Evolutionary conservation across 306 rosid species (phyloP), one percentile per base, ranked within the genome.

Genomic region (Vigna nakashimae): DNA sequence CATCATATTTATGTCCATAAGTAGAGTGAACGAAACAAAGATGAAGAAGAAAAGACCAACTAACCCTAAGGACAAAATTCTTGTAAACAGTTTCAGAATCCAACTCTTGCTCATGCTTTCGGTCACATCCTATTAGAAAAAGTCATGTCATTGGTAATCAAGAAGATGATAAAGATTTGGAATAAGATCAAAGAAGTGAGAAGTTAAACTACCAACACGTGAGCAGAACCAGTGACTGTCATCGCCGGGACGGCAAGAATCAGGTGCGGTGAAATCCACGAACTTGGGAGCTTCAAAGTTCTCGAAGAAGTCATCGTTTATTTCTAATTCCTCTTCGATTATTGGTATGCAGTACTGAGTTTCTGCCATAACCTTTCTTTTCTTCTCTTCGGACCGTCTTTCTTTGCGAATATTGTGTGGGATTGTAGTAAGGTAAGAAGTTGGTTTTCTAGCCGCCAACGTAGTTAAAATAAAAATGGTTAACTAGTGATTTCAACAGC

Each of bases 211-310:
- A 94, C 98, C 99, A 13, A 89, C 88, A n/a, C 99, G 92, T 53
- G 87, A 78, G 85, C 99, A 95, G 85, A 95, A 95, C 98, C 98
- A 95, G 87, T 84, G 91, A 13, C 92, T 89, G 58, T 95, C 99
- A 24, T 95, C 92, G 18, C 59, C 68, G 38, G 96, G 83, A 30
- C 46, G 83, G 81, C 59, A 80, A 28, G 28, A 83, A 72, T 92
- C 97, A 5, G 97, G 86, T 52, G 76, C 73, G 34, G 96, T 92
- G 69, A 95, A 78, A 89, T 95, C 98, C 1, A 95, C 98, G 77
- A 92, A 95, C 84, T 91, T 95, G 34, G 99, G 98, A 0, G 99
- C 99, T 78, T 95, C 86, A 48, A 95, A 92, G 79, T 83, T 76
- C 80, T 95, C 99, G 79, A 91, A 20, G 22, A 20, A 91, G 40